Evolutionary conservation across 139 green algal genomes (phyloP).

Genomic region (Micromonas pusilla): DNA sequence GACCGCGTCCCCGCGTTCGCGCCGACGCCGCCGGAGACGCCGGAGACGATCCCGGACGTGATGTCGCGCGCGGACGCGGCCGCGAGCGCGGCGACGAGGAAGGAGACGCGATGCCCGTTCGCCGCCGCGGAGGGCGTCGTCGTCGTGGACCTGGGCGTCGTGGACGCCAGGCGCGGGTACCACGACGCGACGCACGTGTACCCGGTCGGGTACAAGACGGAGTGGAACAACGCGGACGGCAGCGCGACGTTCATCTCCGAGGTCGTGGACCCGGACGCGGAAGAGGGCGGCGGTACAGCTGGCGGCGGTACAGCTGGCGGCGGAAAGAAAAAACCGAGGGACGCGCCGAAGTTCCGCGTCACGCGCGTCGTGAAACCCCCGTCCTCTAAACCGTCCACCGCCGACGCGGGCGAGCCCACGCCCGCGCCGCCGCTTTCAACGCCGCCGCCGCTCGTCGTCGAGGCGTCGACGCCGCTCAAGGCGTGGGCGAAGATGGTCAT

Average conservation of each 20-base stretch:
- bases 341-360: neutral
- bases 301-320: neutral
- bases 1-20: too few species aligned
- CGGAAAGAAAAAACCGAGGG: neutral
- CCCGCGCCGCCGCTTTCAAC: neutral
- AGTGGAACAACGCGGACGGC: neutral
- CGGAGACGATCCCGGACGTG: neutral
- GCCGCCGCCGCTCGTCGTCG: neutral
- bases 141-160: neutral
- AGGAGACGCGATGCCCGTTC: neutral
- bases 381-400: neutral
- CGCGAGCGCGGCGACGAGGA: too few species aligned
- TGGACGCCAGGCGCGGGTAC: neutral
- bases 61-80: neutral
- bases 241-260: neutral
- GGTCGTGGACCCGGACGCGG: too few species aligned
- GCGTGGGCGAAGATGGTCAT: neutral
- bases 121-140: neutral
- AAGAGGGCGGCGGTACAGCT: too few species aligned
- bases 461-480: neutral
- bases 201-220: conserved; percentile 5
- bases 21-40: too few species aligned
- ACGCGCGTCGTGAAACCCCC: neutral
- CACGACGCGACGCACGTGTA: conserved; percentile 9
- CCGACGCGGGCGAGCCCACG: neutral